Conservation (phyloP, 78 protist species). For the Creolimax fragrantissima region DNA sequence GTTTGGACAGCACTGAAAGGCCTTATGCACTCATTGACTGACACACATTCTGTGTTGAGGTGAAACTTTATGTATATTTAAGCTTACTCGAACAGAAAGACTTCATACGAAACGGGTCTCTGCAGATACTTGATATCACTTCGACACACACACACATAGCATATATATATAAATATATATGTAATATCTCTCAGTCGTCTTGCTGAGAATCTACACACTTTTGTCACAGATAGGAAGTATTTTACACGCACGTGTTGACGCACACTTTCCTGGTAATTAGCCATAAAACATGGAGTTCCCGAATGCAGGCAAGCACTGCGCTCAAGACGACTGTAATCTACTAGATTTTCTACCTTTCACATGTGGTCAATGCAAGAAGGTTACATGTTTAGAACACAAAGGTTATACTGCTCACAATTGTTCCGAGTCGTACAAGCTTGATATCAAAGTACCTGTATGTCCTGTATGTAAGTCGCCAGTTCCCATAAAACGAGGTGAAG, state of each 20-base stretch:
- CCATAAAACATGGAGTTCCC: not conserved
- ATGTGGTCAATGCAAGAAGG: slow-evolving; percentile 10
- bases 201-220: no score
- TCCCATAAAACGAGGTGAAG: not conserved
- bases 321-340: slow-evolving; percentile 5
- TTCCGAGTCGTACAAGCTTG: not conserved
- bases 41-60: no score
- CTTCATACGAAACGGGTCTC: no score
- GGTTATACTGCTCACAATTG: not conserved
- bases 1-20: no score
- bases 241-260: no score
- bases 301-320: slow-evolving; percentile 7
- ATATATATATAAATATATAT: not conserved
- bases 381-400: not conserved
- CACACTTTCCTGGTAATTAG: not conserved
- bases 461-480: not conserved
- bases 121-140: no score
- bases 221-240: no score
- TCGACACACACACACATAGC: not conserved
- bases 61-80: no score
- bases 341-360: slow-evolving; percentile 8
- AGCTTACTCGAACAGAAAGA: no score
- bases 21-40: no score
- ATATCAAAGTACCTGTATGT: not conserved
- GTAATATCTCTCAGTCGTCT: not conserved